Evolutionary conservation across 2,329 filamentous ascomycete genomes (phyloP), one percentile per base, ranked within the genome.

Genomic region (Aspergillus amoenus): DNA sequence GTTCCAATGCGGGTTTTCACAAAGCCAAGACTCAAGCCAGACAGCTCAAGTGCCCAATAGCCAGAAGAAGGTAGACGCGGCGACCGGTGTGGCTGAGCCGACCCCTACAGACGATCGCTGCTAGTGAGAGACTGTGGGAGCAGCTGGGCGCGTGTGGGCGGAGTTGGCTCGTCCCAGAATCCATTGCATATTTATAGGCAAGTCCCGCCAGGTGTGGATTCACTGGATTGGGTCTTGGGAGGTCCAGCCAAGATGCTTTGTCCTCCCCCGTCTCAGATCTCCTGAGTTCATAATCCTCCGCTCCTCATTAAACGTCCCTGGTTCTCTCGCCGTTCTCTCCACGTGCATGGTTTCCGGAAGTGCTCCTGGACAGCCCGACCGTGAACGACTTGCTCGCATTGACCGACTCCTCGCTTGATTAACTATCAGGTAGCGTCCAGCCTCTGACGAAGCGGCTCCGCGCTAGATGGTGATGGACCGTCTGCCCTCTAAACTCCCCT

Each of bases 401-500:
- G 27, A 30, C 8, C 27, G 27, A 11, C 27, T 30, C 27, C 27
- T 30, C 27, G 27, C 27, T 11, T 4, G 8, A 30, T 30, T 30
- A 30, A 30, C 27, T 30, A 11, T 11, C 27, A 30, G 9, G 27
- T 30, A 30, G 27, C 27, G 27, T 30, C 27, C 27, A 30, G 27
- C 27, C 27, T 30, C 27, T 30, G 15, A 34, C 34, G 21, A 15
- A 44, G 45, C 39, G 50, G 50, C 41, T 18, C 15, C 27, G 27
- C 50, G 44, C 44, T 21, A 47, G 40, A 42, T n/a, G 17, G 44
- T 45, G 41, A 71, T 71, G 69, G 66, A 65, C 54, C 65, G 64
- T 43, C 63, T 74, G 53, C 72, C 73, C 18, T 58, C 62, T 41
- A 81, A 80, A 65, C 71, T 82, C 62, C 80, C 80, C 43, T 83